These are phyloP conservation scores for Bipolaris bicolor DNA, from an alignment of 2,329 filamentous ascomycete species.

Conservation along the genomic window DNA sequence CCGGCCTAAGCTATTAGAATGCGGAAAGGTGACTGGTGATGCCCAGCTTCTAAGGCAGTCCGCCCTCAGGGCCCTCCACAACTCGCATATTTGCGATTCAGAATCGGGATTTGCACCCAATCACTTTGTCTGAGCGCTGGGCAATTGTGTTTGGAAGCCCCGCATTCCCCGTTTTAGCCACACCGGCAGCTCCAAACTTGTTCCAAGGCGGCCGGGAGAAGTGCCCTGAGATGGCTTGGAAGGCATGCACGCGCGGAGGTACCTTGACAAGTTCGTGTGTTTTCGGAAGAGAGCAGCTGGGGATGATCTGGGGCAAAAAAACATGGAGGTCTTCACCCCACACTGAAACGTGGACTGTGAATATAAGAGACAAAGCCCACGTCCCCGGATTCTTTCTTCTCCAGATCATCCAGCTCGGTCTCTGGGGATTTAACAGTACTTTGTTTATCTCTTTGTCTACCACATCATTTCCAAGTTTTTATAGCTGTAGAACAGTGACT, in stretches of 20 bases:
- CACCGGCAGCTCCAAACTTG: slow-evolving; percentile 15
- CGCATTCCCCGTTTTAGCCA: slow-evolving; percentile 10
- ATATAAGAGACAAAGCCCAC: slow-evolving; percentile 29
- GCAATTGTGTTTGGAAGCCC: slow-evolving; percentile 20
- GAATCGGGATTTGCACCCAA: slow-evolving; percentile 3
- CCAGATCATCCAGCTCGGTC: slow-evolving; percentile 33
- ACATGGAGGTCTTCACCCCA: neutral
- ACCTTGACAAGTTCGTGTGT: slow-evolving; percentile 14
- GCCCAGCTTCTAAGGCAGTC: slow-evolving; percentile 24
- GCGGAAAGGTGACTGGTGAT: slow-evolving; percentile 11
- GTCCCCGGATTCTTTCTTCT: slow-evolving; percentile 29
- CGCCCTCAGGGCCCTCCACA: slow-evolving; percentile 13
- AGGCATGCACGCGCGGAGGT: slow-evolving; percentile 22
- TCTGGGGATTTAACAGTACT: slow-evolving; percentile 25
- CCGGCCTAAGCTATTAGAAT: slow-evolving; percentile 1
- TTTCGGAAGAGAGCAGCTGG: slow-evolving; percentile 20
- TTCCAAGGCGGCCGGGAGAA: slow-evolving; percentile 34
- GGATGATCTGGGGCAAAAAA: slow-evolving; percentile 5
- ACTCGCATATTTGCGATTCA: slow-evolving; percentile 10
- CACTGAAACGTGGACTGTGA: neutral
- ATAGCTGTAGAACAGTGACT: neutral
- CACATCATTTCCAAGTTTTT: neutral
- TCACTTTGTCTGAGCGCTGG: slow-evolving; percentile 10
- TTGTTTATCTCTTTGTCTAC: slow-evolving; percentile 5
- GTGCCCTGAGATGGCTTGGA: slow-evolving; percentile 33